Evolutionary conservation across 192 early-diverging fungal species (phyloP).

Genomic region (Rhizoclosmatium sp.): DNA sequence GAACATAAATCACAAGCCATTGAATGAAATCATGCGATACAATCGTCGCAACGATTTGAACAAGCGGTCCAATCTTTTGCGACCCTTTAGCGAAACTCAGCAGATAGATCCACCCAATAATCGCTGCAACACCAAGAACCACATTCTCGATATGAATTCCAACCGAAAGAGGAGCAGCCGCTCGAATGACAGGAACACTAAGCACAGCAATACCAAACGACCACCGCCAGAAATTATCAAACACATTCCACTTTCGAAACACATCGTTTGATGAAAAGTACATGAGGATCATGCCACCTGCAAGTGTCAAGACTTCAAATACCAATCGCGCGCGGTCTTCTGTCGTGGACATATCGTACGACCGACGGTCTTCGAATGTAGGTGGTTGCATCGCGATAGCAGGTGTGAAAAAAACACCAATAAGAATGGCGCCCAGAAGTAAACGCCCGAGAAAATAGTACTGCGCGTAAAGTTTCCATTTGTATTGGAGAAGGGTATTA

Average conservation of each 20-base stretch:
- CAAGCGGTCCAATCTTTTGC: slow-evolving; percentile 25
- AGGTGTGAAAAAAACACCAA: slow-evolving; percentile 18
- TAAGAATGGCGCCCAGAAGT: slow-evolving; percentile 14
- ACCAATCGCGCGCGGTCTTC: neutral
- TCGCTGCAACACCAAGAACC: slow-evolving; percentile 29
- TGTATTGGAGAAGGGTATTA: slow-evolving; percentile 31
- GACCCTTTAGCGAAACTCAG: slow-evolving; percentile 37
- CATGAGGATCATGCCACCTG: slow-evolving; percentile 15
- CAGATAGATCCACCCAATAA: slow-evolving; percentile 36
- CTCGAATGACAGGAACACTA: slow-evolving; percentile 19
- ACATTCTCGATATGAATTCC: slow-evolving; percentile 25
- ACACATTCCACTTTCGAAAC: too few species aligned
- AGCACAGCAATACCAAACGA: neutral
- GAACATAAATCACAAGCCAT: slow-evolving; percentile 16
- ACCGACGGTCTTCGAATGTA: slow-evolving; percentile 6
- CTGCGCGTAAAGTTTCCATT: slow-evolving; percentile 40
- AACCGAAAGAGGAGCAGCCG: neutral
- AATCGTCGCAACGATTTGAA: slow-evolving; percentile 25
- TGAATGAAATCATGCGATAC: slow-evolving; percentile 25
- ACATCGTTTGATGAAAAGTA: too few species aligned
- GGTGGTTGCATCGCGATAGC: slow-evolving; percentile 30
- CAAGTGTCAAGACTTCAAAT: slow-evolving; percentile 8
- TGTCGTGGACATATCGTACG: neutral
- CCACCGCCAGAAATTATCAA: too few species aligned
- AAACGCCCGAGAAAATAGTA: slow-evolving; percentile 29